phyloP scores from a whole-genome alignment of 2,329 filamentous ascomycete species.

The Xylariaceae sp. region DNA sequence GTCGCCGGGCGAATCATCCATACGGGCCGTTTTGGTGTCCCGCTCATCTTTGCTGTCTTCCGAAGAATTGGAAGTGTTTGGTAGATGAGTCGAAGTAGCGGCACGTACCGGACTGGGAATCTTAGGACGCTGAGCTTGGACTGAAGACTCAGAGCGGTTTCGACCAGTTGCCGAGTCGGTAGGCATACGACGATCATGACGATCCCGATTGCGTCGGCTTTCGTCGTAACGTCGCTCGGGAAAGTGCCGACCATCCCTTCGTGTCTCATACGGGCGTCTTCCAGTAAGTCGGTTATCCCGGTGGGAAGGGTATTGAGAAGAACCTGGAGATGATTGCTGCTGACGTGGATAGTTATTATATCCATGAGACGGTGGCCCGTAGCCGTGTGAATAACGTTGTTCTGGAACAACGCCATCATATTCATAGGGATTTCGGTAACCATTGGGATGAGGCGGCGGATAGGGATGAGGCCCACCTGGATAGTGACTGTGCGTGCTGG shows the following conservation, averaged over 20 bases:
- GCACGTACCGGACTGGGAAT: slow-evolving; percentile 8
- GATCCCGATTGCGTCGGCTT: slow-evolving; percentile 9
- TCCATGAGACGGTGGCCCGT: slow-evolving; percentile 18
- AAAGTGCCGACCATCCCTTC: slow-evolving; percentile 9
- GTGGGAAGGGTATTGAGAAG: slow-evolving; percentile 9
- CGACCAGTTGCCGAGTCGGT: slow-evolving; percentile 13
- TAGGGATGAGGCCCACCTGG: slow-evolving; percentile 11
- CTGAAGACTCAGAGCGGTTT: slow-evolving; percentile 13
- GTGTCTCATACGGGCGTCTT: slow-evolving; percentile 5
- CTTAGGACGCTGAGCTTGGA: slow-evolving; percentile 6
- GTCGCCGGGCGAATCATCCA: slow-evolving; percentile 20
- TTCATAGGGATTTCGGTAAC: slow-evolving; percentile 8
- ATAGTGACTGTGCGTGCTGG: slow-evolving; percentile 13
- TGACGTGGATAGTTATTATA: slow-evolving; percentile 11
- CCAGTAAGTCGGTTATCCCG: slow-evolving; percentile 11
- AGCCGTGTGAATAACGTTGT: slow-evolving; percentile 17
- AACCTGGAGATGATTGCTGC: slow-evolving; percentile 17
- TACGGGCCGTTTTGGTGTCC: neutral
- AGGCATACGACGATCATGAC: slow-evolving; percentile 8
- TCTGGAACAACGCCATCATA: slow-evolving; percentile 12
- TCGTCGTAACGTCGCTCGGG: slow-evolving; percentile 10
- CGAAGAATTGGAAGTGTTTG: neutral
- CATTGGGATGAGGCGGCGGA: slow-evolving; percentile 9
- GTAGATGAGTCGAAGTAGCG: neutral
- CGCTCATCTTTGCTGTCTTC: neutral